Percentiles rank a stretch among this genome's conserved stretches.
Evolutionary conservation across 106 monocot species (phyloP).

Genomic region (Acanthochlamys bracteata): DNA sequence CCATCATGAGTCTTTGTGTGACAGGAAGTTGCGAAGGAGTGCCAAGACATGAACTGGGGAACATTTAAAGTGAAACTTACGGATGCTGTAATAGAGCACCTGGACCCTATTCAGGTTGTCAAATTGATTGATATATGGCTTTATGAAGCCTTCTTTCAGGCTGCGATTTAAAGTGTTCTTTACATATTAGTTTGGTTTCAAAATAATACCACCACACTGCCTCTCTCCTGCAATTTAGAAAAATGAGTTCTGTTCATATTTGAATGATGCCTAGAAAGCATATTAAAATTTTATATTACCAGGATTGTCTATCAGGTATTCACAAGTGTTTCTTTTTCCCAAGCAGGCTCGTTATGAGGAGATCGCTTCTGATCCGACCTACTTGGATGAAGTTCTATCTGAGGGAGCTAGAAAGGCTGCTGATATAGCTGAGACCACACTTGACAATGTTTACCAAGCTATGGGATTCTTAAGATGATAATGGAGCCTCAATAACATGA

Average conservation of each 20-base stretch:
- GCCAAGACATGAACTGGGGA: constrained; percentile 87
- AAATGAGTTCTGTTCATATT: too few species aligned
- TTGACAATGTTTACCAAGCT: constrained; percentile 82
- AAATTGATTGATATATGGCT: too few species aligned
- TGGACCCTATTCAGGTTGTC: constrained; percentile 76
- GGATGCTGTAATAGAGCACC: constrained; percentile 75
- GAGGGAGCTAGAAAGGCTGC: constrained; percentile 69
- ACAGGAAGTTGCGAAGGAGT: constrained; percentile 83
- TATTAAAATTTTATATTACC: too few species aligned
- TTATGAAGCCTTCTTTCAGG: too few species aligned
- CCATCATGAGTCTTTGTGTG: background rate
- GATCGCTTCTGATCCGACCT: constrained; percentile 61
- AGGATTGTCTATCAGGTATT: too few species aligned
- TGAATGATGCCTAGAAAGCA: too few species aligned
- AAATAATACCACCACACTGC: too few species aligned
- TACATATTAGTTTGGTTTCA: background rate
- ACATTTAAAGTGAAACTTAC: constrained; percentile 68
- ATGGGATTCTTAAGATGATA: constrained; percentile 84
- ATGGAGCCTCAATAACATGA: too few species aligned
- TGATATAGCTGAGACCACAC: constrained; percentile 62
- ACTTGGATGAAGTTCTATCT: constrained; percentile 59
- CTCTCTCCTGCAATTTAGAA: too few species aligned
- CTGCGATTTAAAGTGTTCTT: background rate
- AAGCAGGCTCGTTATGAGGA: constrained; percentile 59
- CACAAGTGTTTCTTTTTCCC: too few species aligned